Percentiles rank a stretch among this genome's conserved stretches.
Conservation (phyloP, 345 rosid species). For the Euphorbia pulcherrima region DNA sequence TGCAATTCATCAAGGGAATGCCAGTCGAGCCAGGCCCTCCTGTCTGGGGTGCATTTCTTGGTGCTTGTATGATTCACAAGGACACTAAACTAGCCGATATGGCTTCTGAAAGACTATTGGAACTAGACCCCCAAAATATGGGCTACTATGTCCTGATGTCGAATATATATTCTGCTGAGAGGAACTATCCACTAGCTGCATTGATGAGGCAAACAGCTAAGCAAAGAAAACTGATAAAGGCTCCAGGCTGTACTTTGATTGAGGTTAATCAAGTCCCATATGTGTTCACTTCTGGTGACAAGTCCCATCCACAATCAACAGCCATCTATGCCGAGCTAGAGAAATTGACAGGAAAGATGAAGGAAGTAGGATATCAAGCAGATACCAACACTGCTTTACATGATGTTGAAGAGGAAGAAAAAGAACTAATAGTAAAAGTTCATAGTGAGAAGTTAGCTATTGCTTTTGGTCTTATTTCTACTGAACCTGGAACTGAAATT, state of each 20-base stretch:
- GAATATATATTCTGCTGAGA: constrained; percentile 60
- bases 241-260: constrained; percentile 74
- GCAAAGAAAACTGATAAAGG: constrained; percentile 53
- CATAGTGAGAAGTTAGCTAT: constrained; percentile 85
- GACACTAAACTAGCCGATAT: constrained; percentile 54
- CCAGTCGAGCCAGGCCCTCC: constrained; percentile 55
- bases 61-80: constrained; percentile 77
- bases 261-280: constrained; percentile 61
- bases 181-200: constrained; percentile 68
- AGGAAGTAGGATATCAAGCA: constrained; percentile 67
- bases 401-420: constrained; percentile 89
- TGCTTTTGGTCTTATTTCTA: constrained; percentile 69
- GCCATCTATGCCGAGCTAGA: constrained; percentile 62
- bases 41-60: constrained; percentile 70
- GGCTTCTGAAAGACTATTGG: constrained; percentile 60
- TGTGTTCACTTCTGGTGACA: constrained; percentile 72
- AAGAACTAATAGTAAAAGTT: constrained; percentile 58
- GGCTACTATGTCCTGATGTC: constrained; percentile 68
- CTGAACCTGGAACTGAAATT: constrained; percentile 62
- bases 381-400: constrained; percentile 59
- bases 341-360: constrained; percentile 55
- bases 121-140: constrained; percentile 59
- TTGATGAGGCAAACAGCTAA: constrained; percentile 57
- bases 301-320: constrained; percentile 55
- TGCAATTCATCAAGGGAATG: constrained; percentile 55